A percentile compares a stretch with the other conserved stretches of the same genome.
Evolutionary conservation across 1,139 yeast species (phyloP).

Genomic region (Kodamaea suecica): DNA sequence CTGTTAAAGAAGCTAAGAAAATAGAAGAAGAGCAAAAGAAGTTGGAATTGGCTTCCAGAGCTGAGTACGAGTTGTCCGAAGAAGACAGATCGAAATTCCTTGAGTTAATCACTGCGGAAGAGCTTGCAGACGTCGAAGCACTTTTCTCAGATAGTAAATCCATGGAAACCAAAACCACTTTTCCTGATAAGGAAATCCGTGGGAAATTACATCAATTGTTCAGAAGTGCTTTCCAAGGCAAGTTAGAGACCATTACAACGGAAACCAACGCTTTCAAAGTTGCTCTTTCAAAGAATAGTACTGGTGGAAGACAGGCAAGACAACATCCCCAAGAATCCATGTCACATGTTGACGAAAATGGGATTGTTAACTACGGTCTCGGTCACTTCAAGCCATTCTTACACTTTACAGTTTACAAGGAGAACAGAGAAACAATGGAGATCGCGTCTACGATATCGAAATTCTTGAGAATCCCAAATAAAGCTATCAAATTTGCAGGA

Average conservation of each 20-base stretch:
- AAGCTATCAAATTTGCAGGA: constrained; percentile 78
- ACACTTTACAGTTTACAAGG: constrained; percentile 83
- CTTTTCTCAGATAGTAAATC: constrained; percentile 58
- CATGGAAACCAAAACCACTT: constrained; percentile 55
- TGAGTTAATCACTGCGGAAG: constrained; percentile 56
- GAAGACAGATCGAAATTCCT: constrained; percentile 48
- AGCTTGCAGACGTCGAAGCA: constrained; percentile 51
- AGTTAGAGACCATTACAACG: constrained; percentile 76
- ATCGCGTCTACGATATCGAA: constrained; percentile 74
- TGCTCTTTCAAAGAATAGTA: constrained; percentile 41
- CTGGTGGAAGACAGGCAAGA: constrained; percentile 21
- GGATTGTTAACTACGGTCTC: constrained; percentile 52
- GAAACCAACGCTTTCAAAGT: constrained; percentile 62
- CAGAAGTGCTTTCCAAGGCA: constrained; percentile 69
- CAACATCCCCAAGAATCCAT: constrained; percentile 42
- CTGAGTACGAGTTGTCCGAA: constrained; percentile 45
- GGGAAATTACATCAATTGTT: constrained; percentile 75
- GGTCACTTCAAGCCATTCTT: constrained; percentile 69
- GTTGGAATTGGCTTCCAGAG: constrained; percentile 16
- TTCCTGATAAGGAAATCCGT: constrained; percentile 67
- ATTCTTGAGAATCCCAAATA: constrained; percentile 69
- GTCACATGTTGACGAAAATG: constrained; percentile 49
- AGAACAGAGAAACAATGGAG: constrained; percentile 97
- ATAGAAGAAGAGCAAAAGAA: constrained; percentile 20
- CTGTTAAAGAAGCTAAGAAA: constrained; percentile 28